phyloP scores from a whole-genome alignment of 805 yeast genomes.

The Wickerhamomyces rabaulensis region DNA sequence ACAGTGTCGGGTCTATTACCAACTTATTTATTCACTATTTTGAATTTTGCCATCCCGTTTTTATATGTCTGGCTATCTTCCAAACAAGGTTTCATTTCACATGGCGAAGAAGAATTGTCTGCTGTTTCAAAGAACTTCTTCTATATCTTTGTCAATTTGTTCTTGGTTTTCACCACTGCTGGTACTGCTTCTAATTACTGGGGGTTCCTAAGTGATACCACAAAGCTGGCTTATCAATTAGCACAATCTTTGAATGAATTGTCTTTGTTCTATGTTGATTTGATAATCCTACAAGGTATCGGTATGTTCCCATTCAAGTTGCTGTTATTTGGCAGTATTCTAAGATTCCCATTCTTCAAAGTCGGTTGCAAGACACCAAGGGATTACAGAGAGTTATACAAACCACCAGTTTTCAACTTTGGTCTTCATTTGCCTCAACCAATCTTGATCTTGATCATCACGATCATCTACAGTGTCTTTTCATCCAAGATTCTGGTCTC shows the following conservation, averaged over 20 bases:
- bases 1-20: constrained; percentile 88
- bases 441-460: constrained; percentile 75
- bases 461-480: constrained; percentile 83
- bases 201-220: constrained; percentile 82
- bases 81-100: constrained; percentile 83
- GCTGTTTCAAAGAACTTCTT: constrained; percentile 90
- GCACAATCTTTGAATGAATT: constrained; percentile 78
- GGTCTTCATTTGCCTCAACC: constrained; percentile 92
- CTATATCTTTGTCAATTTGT: constrained; percentile 89
- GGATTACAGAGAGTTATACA: constrained; percentile 66
- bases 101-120: constrained; percentile 90
- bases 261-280: constrained; percentile 85
- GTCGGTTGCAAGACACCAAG: constrained; percentile 73
- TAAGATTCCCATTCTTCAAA: constrained; percentile 66
- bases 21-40: constrained; percentile 80
- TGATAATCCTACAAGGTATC: constrained; percentile 73
- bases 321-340: constrained; percentile 70
- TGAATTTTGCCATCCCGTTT: constrained; percentile 85
- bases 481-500: constrained; percentile 84
- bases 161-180: constrained; percentile 87
- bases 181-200: constrained; percentile 83
- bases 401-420: constrained; percentile 89
- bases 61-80: constrained; percentile 52
- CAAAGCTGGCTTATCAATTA: constrained; percentile 79
- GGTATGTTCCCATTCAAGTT: constrained; percentile 89